A percentile compares a stretch with the other conserved stretches of the same genome.
phyloP scores from a whole-genome alignment of 179 eudicot genomes.

The Nepenthes alata region DNA sequence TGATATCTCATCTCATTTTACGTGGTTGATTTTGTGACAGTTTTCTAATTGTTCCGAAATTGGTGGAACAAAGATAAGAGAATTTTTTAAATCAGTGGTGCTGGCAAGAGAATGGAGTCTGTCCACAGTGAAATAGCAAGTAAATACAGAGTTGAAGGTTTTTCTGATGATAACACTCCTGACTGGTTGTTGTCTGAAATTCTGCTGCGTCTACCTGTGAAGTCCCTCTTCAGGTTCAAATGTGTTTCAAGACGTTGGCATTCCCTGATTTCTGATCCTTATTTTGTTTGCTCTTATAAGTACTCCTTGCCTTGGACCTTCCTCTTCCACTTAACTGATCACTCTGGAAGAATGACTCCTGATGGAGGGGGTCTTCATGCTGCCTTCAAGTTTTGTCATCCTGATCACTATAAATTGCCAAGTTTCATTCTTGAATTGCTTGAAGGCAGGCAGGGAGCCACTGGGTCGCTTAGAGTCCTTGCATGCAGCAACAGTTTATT shows the following conservation, averaged over 20 bases:
- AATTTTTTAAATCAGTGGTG: no score
- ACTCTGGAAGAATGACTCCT: background rate
- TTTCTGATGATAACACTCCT: background rate
- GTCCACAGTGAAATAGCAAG: no score
- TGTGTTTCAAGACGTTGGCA: constrained; percentile 15
- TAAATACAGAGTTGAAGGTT: background rate
- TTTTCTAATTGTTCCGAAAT: no score
- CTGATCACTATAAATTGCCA: background rate
- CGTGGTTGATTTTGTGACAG: no score
- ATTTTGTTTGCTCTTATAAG: constrained; percentile 9
- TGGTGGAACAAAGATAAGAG: no score
- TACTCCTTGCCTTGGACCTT: constrained; percentile 7
- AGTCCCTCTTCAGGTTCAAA: constrained; percentile 17
- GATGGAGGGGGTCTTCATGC: background rate
- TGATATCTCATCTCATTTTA: no score
- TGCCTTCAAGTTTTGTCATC: constrained; percentile 6
- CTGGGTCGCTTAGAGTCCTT: constrained; percentile 9
- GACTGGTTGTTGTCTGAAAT: constrained; percentile 13
- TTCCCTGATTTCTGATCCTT: constrained; percentile 8
- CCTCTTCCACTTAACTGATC: constrained; percentile 15
- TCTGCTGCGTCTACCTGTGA: constrained; percentile 11
- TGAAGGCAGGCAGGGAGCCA: background rate
- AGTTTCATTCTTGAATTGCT: background rate
- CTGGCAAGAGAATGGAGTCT: no score
- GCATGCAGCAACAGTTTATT: constrained; percentile 19